A percentile compares a stretch with the other conserved stretches of the same genome.
Conservation (phyloP, 2,329 filamentous ascomycete species). For the Diaporthe longicolla region DNA sequence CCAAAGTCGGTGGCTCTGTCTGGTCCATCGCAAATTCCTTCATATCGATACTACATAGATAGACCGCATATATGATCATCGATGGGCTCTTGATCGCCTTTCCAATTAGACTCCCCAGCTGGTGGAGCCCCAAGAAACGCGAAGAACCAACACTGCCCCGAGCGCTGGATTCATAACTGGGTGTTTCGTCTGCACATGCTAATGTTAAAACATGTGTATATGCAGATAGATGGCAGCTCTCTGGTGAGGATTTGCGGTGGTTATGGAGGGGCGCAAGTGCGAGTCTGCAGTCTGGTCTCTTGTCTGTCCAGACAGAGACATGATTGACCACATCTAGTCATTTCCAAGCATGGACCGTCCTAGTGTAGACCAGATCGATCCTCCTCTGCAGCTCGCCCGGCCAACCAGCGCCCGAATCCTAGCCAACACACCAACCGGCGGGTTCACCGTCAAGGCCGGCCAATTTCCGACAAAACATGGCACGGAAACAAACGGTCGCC, state of each 20-base stretch:
- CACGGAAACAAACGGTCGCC: neutral
- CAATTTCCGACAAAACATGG: neutral
- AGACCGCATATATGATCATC: neutral
- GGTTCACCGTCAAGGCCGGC: neutral
- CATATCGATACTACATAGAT: neutral
- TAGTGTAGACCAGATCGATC: slow-evolving; percentile 22
- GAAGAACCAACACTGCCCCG: too few species aligned
- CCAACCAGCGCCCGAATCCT: neutral
- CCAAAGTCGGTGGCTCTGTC: neutral
- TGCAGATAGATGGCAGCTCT: neutral
- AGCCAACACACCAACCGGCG: neutral
- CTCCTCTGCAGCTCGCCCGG: slow-evolving; percentile 12
- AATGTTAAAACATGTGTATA: neutral
- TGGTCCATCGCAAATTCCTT: slow-evolving; percentile 9
- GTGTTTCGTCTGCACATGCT: neutral
- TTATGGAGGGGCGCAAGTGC: too few species aligned
- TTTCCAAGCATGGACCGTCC: neutral
- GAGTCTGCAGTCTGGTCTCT: too few species aligned
- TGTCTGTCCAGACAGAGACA: neutral
- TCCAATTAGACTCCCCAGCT: too few species aligned
- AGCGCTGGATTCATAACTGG: neutral
- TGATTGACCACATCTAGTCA: slow-evolving; percentile 9
- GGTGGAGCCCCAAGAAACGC: too few species aligned
- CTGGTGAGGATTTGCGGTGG: neutral
- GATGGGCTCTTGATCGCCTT: neutral